A percentile compares a stretch with the other conserved stretches of the same genome.
phyloP scores from a whole-genome alignment of 306 rosid species.

The Fagus crenata region DNA sequence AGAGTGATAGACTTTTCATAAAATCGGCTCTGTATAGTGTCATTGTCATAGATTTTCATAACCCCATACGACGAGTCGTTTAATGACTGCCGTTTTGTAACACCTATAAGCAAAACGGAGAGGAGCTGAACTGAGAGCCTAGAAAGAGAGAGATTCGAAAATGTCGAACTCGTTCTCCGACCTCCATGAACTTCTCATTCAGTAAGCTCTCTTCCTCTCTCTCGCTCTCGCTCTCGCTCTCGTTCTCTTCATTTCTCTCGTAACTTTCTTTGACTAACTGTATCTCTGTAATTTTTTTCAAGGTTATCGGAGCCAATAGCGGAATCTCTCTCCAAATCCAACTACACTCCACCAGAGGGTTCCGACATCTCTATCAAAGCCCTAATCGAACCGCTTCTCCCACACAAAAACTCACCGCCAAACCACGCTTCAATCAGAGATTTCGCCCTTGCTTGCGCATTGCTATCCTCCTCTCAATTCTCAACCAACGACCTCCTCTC shows the following conservation, averaged over 20 bases:
- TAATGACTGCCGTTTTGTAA: background rate
- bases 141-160: background rate
- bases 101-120: background rate
- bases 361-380: conserved; percentile 55
- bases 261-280: background rate
- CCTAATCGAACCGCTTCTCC: conserved; percentile 61
- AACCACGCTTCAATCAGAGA: conserved; percentile 47
- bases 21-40: too few relatives aligned
- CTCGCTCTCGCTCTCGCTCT: conserved; percentile 2
- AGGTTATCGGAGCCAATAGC: conserved; percentile 58
- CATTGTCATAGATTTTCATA: background rate
- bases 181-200: conserved; percentile 48
- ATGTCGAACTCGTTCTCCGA: conserved; percentile 56
- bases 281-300: conserved; percentile 10
- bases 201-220: conserved; percentile 31
- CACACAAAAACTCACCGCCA: conserved; percentile 17
- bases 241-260: background rate
- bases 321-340: conserved; percentile 39
- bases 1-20: too few relatives aligned
- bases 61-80: background rate
- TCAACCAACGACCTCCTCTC: conserved; percentile 54
- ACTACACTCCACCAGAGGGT: conserved; percentile 40
- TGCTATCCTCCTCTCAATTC: conserved; percentile 56
- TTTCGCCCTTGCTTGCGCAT: conserved; percentile 68
- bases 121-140: background rate